A percentile compares a stretch with the other conserved stretches of the same genome.
phyloP scores from a whole-genome alignment of 805 yeast species.

The Barnettozyma pratensis region DNA sequence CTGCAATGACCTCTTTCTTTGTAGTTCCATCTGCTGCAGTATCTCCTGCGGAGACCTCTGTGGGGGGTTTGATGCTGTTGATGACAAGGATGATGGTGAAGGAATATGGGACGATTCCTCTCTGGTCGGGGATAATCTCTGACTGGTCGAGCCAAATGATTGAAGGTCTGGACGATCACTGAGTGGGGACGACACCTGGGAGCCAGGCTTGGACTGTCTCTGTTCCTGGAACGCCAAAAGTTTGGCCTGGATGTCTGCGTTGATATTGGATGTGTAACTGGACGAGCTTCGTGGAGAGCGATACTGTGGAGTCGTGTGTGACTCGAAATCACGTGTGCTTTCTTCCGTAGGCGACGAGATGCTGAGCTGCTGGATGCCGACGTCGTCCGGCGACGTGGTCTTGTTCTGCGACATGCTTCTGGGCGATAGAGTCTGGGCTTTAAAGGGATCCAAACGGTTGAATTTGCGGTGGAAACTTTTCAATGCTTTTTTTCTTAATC shows the following conservation, averaged over 20 bases:
- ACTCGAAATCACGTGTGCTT: not conserved
- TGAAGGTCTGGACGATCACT: conserved; percentile 5
- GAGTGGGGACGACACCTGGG: conserved; percentile 10
- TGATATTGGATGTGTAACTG: conserved; percentile 36
- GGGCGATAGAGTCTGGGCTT: too few relatives aligned
- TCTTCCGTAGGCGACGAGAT: not conserved
- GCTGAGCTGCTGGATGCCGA: conserved; percentile 1
- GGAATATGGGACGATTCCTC: not conserved
- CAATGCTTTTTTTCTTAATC: not conserved
- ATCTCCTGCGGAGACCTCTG: conserved; percentile 6
- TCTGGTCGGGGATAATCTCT: not conserved
- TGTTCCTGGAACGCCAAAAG: conserved; percentile 83
- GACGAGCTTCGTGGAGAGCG: conserved; percentile 23
- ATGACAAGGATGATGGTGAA: conserved; percentile 1
- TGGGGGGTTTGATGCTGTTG: conserved; percentile 16
- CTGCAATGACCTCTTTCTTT: conserved; percentile 17
- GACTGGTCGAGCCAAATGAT: not conserved
- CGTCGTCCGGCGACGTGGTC: conserved; percentile 6
- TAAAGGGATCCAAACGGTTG: too few relatives aligned
- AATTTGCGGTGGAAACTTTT: too few relatives aligned
- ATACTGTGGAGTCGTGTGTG: conserved; percentile 1
- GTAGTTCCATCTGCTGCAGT: conserved; percentile 16
- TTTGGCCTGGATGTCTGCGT: conserved; percentile 81
- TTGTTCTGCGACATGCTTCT: not conserved
- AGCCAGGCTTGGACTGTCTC: conserved; percentile 44